Percentiles rank a stretch among this genome's conserved stretches.
Conservation (phyloP, 352 stramenopile genomes). For the Phytophthora ohioensis region DNA sequence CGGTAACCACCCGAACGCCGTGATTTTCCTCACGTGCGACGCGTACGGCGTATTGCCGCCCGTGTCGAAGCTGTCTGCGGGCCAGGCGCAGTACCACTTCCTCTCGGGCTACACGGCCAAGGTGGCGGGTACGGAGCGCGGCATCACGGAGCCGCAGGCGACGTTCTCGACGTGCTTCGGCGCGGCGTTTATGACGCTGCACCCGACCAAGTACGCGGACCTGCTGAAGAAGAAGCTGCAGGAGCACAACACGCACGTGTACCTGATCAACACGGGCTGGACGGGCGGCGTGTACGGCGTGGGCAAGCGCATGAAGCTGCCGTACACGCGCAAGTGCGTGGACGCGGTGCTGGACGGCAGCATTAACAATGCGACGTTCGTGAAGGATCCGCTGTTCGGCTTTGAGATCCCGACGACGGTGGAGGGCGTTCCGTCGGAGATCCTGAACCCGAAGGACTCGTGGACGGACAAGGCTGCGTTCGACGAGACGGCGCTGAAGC, state of each 20-base stretch:
- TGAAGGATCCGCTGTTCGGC: conserved; percentile 77
- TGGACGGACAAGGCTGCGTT: conserved; percentile 87
- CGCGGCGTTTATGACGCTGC: conserved; percentile 97
- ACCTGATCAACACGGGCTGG: conserved; percentile 98
- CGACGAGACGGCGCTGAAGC: conserved; percentile 75
- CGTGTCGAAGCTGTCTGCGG: conserved; percentile 94
- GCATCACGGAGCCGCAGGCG: conserved; percentile 95
- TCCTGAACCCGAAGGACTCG: conserved; percentile 78
- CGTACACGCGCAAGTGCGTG: conserved; percentile 79
- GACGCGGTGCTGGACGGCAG: conserved; percentile 75
- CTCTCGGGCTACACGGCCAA: conserved; percentile 98
- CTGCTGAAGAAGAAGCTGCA: conserved; percentile 97
- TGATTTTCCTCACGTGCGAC: conserved; percentile 99
- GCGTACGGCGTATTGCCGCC: conserved; percentile 98
- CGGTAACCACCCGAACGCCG: conserved; percentile 95
- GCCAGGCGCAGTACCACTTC: conserved; percentile 99
- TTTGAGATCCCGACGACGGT: conserved; percentile 74
- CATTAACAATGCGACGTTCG: conserved; percentile 71
- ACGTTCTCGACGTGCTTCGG: conserved; percentile 99
- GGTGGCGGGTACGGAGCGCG: conserved; percentile 97
- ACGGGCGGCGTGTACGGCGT: conserved; percentile 94
- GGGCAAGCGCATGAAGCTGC: conserved; percentile 97
- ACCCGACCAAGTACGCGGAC: conserved; percentile 97
- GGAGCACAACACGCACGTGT: conserved; percentile 93
- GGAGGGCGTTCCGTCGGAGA: conserved; percentile 75